These are phyloP conservation scores for Ceratocystiopsis sp. DNA, from an alignment of 2,329 filamentous ascomycete genomes.

Conservation along the genomic window DNA sequence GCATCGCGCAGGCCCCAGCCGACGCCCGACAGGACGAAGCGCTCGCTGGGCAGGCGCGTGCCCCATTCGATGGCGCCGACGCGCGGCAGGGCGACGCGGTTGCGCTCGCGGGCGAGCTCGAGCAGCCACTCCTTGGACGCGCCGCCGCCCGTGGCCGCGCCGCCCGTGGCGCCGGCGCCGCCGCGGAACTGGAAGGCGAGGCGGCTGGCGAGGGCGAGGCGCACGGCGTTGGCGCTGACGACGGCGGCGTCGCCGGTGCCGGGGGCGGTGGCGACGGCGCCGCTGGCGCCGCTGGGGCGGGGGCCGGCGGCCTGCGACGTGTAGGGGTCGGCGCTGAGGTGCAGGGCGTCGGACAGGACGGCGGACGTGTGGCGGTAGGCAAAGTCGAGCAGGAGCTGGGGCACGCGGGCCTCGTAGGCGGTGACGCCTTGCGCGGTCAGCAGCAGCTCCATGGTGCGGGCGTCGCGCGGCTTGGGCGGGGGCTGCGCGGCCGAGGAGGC, in stretches of 20 bases:
- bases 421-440: slow-evolving; percentile 65
- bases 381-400: slow-evolving; percentile 69
- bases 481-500: slow-evolving; percentile 11
- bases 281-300: slow-evolving; percentile 30
- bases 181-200: slow-evolving; percentile 52
- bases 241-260: slow-evolving; percentile 29
- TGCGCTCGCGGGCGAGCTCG: slow-evolving; percentile 55
- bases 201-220: slow-evolving; percentile 54
- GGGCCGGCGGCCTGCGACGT: slow-evolving; percentile 32
- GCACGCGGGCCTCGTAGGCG: slow-evolving; percentile 66
- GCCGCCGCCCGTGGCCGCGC: slow-evolving; percentile 27
- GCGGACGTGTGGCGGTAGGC: slow-evolving; percentile 66
- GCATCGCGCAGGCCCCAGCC: slow-evolving; percentile 46
- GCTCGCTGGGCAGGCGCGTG: slow-evolving; percentile 46
- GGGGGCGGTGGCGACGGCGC: slow-evolving; percentile 29
- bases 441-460: slow-evolving; percentile 63
- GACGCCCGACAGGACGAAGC: slow-evolving; percentile 49
- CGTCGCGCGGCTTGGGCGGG: slow-evolving; percentile 53
- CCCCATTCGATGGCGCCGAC: slow-evolving; percentile 51
- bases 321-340: slow-evolving; percentile 53
- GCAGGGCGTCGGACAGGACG: slow-evolving; percentile 53
- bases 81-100: slow-evolving; percentile 47
- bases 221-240: slow-evolving; percentile 48
- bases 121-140: slow-evolving; percentile 59
- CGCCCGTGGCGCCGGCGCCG: slow-evolving; percentile 30